These are phyloP conservation scores for Picea sitchensis DNA, from an alignment of 75 land plant species.

Conservation along the genomic window DNA sequence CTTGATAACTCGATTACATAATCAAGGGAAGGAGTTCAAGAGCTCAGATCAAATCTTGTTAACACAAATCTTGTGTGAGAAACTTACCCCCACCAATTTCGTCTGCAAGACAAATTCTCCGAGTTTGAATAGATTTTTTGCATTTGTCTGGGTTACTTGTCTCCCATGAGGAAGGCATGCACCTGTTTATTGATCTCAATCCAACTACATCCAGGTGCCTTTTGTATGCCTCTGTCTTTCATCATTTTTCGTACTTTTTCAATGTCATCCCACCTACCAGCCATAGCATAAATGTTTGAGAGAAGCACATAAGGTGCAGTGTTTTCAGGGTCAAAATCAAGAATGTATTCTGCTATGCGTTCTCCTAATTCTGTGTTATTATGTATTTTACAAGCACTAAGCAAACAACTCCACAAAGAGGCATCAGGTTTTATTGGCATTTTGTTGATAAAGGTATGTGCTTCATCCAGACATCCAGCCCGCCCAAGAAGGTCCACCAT, in stretches of 20 bases:
- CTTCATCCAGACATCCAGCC: constrained; percentile 38
- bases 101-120: background rate
- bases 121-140: background rate
- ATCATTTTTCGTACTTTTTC: background rate
- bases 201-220: constrained; percentile 41
- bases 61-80: background rate
- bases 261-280: constrained; percentile 23
- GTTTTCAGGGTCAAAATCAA: constrained; percentile 22
- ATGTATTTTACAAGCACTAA: constrained; percentile 39
- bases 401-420: constrained; percentile 41
- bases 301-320: constrained; percentile 35
- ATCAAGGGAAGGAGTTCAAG: background rate
- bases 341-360: constrained; percentile 10
- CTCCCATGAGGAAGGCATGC: constrained; percentile 2
- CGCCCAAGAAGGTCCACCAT: constrained; percentile 50
- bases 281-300: constrained; percentile 31
- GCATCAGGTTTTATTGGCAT: constrained; percentile 30
- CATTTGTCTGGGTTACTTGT: background rate
- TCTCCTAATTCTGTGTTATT: constrained; percentile 33
- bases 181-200: constrained; percentile 19
- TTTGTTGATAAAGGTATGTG: constrained; percentile 25
- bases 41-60: constrained; percentile 1
- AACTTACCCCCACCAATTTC: background rate
- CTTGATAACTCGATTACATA: background rate
- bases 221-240: constrained; percentile 9